phyloP scores from a whole-genome alignment of 805 yeast genomes.

The Metschnikowia lachancei region DNA sequence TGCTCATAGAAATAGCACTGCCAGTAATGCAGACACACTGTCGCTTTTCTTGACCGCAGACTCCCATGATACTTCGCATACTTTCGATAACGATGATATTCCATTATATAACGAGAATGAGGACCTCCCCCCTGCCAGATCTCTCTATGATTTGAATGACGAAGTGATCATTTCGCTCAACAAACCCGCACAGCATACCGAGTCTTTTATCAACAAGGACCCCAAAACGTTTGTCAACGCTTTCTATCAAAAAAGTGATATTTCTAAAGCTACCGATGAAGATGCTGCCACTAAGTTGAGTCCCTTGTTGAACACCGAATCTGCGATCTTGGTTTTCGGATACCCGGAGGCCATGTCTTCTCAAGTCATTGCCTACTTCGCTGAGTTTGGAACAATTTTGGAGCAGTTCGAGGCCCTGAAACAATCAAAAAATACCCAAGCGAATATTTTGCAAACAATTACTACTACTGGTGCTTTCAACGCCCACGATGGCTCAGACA shows the following conservation, averaged over 20 bases:
- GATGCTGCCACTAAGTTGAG: conserved; percentile 17
- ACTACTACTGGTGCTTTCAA: conserved; percentile 18
- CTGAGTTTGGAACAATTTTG: conserved; percentile 73
- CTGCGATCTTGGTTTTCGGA: conserved; percentile 82
- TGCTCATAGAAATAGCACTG: conserved; percentile 20
- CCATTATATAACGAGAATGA: conserved; percentile 29
- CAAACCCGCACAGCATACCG: conserved; percentile 35
- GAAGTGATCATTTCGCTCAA: conserved; percentile 39
- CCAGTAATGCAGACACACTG: conserved; percentile 19
- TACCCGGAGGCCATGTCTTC: conserved; percentile 76
- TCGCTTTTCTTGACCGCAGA: conserved; percentile 13
- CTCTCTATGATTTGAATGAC: conserved; percentile 49
- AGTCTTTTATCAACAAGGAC: conserved; percentile 44
- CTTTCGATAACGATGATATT: conserved; percentile 29
- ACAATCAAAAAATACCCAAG: conserved; percentile 7
- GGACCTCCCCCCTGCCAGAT: conserved; percentile 50
- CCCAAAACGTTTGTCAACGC: conserved; percentile 47
- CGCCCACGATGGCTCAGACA: neutral
- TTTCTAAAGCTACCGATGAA: conserved; percentile 9
- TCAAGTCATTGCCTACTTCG: conserved; percentile 66
- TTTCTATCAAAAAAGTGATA: conserved; percentile 27
- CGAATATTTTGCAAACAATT: conserved; percentile 9
- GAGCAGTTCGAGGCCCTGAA: conserved; percentile 59
- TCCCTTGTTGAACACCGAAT: conserved; percentile 40
- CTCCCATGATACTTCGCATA: conserved; percentile 29